phyloP scores from a whole-genome alignment of 2,329 filamentous ascomycete species.

The Pyricularia grisea region DNA sequence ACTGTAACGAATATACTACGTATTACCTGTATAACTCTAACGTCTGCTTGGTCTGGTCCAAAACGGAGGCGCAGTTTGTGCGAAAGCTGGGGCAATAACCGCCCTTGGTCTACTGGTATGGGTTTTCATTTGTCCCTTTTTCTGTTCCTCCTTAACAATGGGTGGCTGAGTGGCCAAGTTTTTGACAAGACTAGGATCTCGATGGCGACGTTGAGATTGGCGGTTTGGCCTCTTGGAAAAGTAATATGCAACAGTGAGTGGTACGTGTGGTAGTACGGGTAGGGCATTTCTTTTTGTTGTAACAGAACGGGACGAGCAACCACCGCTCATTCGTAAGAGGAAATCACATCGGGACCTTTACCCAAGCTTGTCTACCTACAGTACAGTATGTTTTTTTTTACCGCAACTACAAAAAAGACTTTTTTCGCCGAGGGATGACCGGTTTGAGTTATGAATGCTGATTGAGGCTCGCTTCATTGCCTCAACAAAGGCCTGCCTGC shows the following conservation, averaged over 20 bases:
- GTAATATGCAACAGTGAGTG: not conserved
- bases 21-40: not conserved
- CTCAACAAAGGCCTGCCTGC: too few relatives aligned
- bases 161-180: not conserved
- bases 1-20: too few relatives aligned
- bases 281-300: not conserved
- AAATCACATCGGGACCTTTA: too few relatives aligned
- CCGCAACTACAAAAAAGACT: too few relatives aligned
- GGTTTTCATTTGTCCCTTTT: not conserved
- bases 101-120: not conserved
- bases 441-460: too few relatives aligned
- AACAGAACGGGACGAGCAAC: too few relatives aligned
- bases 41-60: not conserved
- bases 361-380: too few relatives aligned
- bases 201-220: not conserved
- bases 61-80: not conserved
- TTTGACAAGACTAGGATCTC: not conserved
- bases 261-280: not conserved
- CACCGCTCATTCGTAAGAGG: too few relatives aligned
- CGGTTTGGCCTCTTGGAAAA: not conserved
- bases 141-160: not conserved
- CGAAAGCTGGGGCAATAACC: not conserved
- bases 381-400: too few relatives aligned
- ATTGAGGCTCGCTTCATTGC: too few relatives aligned
- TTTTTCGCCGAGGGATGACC: too few relatives aligned